These are phyloP conservation scores for Phytophthora palmivora DNA, from an alignment of 352 stramenopile genomes.

Conservation along the genomic window DNA sequence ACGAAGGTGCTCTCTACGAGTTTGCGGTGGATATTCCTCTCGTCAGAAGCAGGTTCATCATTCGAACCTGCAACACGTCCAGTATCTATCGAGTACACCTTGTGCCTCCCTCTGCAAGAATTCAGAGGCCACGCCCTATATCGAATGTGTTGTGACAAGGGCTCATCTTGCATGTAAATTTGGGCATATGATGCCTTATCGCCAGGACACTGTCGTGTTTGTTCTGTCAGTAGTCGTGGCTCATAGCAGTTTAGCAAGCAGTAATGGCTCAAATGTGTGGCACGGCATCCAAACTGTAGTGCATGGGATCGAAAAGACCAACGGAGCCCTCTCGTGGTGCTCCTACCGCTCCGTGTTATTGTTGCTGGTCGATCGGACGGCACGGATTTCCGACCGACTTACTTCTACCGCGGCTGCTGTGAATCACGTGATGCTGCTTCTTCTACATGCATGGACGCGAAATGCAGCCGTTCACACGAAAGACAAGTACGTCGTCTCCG, in stretches of 20 bases:
- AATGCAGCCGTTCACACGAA: constrained; percentile 18
- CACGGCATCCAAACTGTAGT: background rate
- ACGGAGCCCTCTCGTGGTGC: constrained; percentile 5
- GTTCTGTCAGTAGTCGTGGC: constrained; percentile 18
- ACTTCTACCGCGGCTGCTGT: constrained; percentile 14
- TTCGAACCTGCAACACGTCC: background rate
- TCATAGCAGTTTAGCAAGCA: constrained; percentile 9
- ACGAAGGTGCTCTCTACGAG: background rate
- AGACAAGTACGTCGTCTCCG: constrained; percentile 10
- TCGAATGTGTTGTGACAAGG: constrained; percentile 21
- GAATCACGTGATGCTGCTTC: constrained; percentile 12
- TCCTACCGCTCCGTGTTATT: constrained; percentile 2
- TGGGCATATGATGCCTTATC: background rate
- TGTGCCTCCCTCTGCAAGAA: constrained; percentile 14
- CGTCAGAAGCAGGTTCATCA: constrained; percentile 3
- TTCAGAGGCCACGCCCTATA: constrained; percentile 21
- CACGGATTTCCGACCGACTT: constrained; percentile 9
- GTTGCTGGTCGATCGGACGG: constrained; percentile 29
- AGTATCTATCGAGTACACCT: constrained; percentile 10
- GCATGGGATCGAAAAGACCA: constrained; percentile 13
- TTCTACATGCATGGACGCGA: constrained; percentile 28
- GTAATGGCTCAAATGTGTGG: constrained; percentile 22
- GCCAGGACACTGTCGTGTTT: constrained; percentile 12
- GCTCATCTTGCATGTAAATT: constrained; percentile 5
- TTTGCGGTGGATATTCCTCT: constrained; percentile 22